These are phyloP conservation scores for Blepharisma stoltei DNA, from an alignment of 73 alveolate genomes.

Conservation along the genomic window DNA sequence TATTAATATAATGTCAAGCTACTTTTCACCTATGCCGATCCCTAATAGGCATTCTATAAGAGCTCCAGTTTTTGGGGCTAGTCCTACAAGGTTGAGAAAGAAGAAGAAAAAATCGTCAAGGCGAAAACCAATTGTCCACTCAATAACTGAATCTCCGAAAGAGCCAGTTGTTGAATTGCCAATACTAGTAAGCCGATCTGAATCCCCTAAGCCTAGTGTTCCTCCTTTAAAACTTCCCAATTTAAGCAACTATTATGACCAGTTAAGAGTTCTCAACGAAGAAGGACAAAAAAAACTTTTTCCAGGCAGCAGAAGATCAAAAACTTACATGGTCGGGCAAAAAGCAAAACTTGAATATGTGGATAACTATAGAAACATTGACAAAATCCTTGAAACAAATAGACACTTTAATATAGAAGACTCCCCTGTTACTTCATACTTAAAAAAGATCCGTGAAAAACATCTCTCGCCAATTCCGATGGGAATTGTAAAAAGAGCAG, in stretches of 20 bases:
- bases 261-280: not conserved
- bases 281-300: too few relatives aligned
- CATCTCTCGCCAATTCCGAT: constrained; percentile 25
- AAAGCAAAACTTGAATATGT: constrained; percentile 23
- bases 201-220: too few relatives aligned
- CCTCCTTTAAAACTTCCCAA: not conserved
- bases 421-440: constrained; percentile 1
- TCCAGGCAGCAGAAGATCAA: not conserved
- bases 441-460: constrained; percentile 12
- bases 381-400: not conserved
- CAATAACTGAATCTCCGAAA: too few relatives aligned
- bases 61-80: too few relatives aligned
- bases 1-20: too few relatives aligned
- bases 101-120: too few relatives aligned
- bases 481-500: constrained; percentile 25
- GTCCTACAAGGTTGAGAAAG: too few relatives aligned
- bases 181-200: too few relatives aligned
- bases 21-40: too few relatives aligned
- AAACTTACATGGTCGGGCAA: constrained; percentile 10
- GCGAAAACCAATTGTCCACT: too few relatives aligned
- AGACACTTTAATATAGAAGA: not conserved
- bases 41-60: too few relatives aligned
- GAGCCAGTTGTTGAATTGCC: too few relatives aligned
- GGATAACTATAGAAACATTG: constrained; percentile 11
- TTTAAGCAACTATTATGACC: not conserved